Base-by-base conservation (phyloP, 2,329 filamentous ascomycete species). In the Beauveria australis region DNA sequence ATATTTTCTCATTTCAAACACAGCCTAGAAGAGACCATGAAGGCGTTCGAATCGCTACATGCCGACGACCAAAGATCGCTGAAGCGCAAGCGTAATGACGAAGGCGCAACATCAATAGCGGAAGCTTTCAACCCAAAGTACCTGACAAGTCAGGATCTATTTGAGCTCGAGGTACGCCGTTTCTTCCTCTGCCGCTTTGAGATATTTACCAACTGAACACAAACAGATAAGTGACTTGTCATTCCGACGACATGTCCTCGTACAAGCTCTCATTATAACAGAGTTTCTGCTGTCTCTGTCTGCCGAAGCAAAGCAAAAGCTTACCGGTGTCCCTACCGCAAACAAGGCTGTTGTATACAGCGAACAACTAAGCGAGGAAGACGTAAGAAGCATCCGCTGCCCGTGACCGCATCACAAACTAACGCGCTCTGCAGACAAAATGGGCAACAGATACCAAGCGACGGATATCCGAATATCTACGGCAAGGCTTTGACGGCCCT, bases 231-330 rank as follows among this genome's bases (percentile, higher is more conserved):
- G 91, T 72, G 94, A 99, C 74, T 81, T 96, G 46, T 93, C 93
- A 7, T 97, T 99, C 72, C 85, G 95, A 67, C 84, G 95, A 61
- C 92, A 99, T 72, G 91, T 99, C 58, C 82, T 99, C 43, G 93
- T 99, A 2, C 94, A 99, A 74, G 90, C 92, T 16, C 83, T 97
- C 59, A 97, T 99, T 66, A 81, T 97, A 62, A 84, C 97, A 69
- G 93, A 99, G 69, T 99, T 99, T 67, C 81, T 99, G 40, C 80
- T 97, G n/a, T 96, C 92, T 2, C 81, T 97, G 58, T 92, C 92
- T 5, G 80, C 89, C 8, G 86, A 87, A 65, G 86, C 91, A 28
- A 96, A 95, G 74, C 86, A 89, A 65, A 94, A 90, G 72, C 80
- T 92, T 53, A 79, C 86, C 41, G 82, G 86, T 57, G 76, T 89